These are phyloP conservation scores for Cytospora leucostoma DNA, from an alignment of 2,329 filamentous ascomycete genomes.

Conservation along the genomic window DNA sequence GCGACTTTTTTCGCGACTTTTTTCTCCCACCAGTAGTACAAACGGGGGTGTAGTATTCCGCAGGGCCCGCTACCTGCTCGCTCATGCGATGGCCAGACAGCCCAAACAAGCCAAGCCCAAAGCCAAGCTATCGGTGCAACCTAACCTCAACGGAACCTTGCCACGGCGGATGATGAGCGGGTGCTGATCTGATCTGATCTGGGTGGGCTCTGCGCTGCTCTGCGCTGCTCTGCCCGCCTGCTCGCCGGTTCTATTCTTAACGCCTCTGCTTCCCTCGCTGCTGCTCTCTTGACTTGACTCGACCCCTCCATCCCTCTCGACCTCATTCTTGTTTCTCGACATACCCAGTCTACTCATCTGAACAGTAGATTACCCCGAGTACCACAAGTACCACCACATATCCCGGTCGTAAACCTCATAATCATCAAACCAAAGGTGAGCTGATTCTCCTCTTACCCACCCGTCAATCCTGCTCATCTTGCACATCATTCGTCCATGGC, in stretches of 20 bases:
- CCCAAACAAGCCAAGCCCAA: not conserved
- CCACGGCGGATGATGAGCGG: too few relatives aligned
- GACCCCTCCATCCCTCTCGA: not conserved
- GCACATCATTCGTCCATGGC: conserved; percentile 17
- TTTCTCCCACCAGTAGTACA: not conserved
- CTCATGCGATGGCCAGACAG: not conserved
- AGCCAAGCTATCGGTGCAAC: not conserved
- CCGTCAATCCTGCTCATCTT: not conserved
- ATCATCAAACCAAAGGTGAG: conserved; percentile 11
- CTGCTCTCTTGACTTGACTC: not conserved
- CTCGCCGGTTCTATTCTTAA: not conserved
- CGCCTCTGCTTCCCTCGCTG: not conserved
- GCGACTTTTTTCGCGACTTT: not conserved
- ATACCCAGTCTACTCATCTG: not conserved
- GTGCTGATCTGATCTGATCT: too few relatives aligned
- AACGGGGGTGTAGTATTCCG: too few relatives aligned
- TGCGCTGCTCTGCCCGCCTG: not conserved
- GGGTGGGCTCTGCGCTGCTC: not conserved
- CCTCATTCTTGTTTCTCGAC: not conserved
- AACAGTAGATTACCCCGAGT: too few relatives aligned
- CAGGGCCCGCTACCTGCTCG: not conserved
- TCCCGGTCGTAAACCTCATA: not conserved
- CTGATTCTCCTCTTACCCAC: conserved; percentile 20
- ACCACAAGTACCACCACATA: not conserved
- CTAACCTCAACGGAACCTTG: too few relatives aligned